Evolutionary conservation across 352 stramenopile species (phyloP), one percentile per base, ranked within the genome.

Genomic region (Pythium grandisporangium): DNA sequence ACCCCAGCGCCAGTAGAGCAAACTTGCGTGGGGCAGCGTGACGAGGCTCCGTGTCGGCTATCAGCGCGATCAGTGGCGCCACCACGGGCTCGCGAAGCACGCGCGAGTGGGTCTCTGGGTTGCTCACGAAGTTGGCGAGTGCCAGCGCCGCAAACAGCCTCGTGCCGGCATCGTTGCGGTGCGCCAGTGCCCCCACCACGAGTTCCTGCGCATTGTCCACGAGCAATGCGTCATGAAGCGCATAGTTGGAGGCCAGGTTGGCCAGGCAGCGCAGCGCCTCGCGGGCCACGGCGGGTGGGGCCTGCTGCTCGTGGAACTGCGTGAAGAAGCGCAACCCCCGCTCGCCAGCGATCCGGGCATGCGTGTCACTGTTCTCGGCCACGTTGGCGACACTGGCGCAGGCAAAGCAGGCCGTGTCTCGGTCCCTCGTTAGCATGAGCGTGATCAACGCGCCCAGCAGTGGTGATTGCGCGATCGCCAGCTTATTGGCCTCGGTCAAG

Each of bases 401-500:
- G 47, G 76, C 74, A 44, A 89, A 90, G 14, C 45, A 66, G 4
- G 79, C 67, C 1, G 78, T 84, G 5, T 63, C 29, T 13, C 77
- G 58, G 56, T 98, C 87, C 5, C 36, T 48, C 22, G 76, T 80
- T 17, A 92, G 52, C 65, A 94, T 85, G 14, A 98, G 66, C 17
- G 58, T 75, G 22, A 97, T 77, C 25, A 98, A 56, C 19, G 73
- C 66, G 4, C 64, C 61, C 53, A 96, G 64, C 21, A 90, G 52
- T 17, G 83, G 75, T 4, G 85, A 96, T 16, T 56, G 57, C 0
- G 88, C 81, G 44, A 98, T 89, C 21, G 82, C 73, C 5, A 96
- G 61, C 63, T 98, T 98, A 63, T 98, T 98, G 12, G 84, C 72
- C 59, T 98, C 93, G 23, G 95, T 86, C 10, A 98, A 69, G 24